These are phyloP conservation scores for Crucibulum laeve DNA, from an alignment of 768 basidiomycete species.

Conservation along the genomic window DNA sequence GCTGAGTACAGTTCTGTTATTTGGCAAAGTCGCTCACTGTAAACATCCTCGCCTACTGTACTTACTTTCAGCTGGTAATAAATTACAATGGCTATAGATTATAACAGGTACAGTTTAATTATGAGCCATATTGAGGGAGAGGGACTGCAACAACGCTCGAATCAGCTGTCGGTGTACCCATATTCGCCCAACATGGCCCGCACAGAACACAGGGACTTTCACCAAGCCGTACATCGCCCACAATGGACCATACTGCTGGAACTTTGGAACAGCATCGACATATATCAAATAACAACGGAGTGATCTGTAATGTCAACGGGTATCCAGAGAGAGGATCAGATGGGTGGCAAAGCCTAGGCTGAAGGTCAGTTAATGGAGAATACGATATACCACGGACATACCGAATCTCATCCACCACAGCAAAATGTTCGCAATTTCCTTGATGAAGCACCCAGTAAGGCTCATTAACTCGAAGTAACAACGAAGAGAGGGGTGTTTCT, in stretches of 20 bases:
- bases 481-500: conserved; percentile 46
- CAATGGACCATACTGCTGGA: conserved; percentile 63
- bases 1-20: no score
- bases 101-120: background rate
- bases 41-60: background rate
- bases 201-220: conserved; percentile 79
- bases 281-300: conserved; percentile 53
- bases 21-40: background rate
- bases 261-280: conserved; percentile 71
- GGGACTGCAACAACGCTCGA: conserved; percentile 44
- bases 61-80: no score
- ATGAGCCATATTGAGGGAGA: conserved; percentile 35
- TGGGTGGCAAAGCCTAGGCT: conserved; percentile 49
- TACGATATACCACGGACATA: conserved; percentile 13
- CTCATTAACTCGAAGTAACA: conserved; percentile 60
- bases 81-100: no score
- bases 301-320: conserved; percentile 63
- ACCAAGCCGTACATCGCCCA: conserved; percentile 69
- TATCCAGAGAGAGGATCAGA: conserved; percentile 56
- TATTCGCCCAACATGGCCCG: conserved; percentile 64
- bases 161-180: conserved; percentile 50
- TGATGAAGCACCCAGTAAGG: conserved; percentile 83
- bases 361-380: background rate
- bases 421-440: conserved; percentile 79
- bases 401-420: conserved; percentile 75